These are phyloP conservation scores for Didymellaceae sp. DNA, from an alignment of 2,329 filamentous ascomycete species.

Conservation along the genomic window DNA sequence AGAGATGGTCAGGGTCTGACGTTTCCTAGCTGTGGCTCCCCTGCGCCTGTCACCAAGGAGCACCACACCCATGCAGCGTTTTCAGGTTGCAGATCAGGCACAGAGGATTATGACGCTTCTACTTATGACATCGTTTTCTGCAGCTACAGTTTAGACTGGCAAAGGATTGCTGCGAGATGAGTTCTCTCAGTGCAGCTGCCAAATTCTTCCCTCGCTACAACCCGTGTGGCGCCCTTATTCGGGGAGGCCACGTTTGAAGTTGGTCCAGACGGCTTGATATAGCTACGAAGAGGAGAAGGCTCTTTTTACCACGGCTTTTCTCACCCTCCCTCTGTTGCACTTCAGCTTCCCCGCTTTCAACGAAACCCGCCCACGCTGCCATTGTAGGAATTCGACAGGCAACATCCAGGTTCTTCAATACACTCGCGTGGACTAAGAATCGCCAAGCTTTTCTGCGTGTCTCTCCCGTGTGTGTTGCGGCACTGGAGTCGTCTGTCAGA, in stretches of 20 bases:
- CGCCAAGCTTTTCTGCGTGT: conserved; percentile 33
- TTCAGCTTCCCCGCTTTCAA: conserved; percentile 9
- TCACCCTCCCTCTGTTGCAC: conserved; percentile 11
- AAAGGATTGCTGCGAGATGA: not conserved
- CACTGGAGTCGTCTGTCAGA: conserved; percentile 18
- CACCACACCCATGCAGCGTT: conserved; percentile 6
- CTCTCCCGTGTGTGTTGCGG: conserved; percentile 6
- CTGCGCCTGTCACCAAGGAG: conserved; percentile 6
- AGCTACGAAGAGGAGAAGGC: not conserved
- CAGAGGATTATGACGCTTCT: not conserved
- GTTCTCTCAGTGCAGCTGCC: not conserved
- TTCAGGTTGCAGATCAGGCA: conserved; percentile 13
- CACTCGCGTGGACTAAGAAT: conserved; percentile 27
- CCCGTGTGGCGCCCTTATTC: conserved; percentile 9
- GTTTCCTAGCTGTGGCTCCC: not conserved
- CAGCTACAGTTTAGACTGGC: not conserved
- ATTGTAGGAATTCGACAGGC: conserved; percentile 10
- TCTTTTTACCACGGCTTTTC: not conserved
- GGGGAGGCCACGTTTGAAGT: conserved; percentile 4
- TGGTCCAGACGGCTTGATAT: conserved; percentile 1
- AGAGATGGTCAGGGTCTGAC: conserved; percentile 5
- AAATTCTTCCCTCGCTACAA: conserved; percentile 5
- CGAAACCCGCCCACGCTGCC: conserved; percentile 10
- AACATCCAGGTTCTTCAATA: conserved; percentile 19
- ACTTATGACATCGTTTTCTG: conserved; percentile 6